Evolutionary conservation across 2,329 filamentous ascomycete species (phyloP).

Genomic region (Aspergillus sp.): DNA sequence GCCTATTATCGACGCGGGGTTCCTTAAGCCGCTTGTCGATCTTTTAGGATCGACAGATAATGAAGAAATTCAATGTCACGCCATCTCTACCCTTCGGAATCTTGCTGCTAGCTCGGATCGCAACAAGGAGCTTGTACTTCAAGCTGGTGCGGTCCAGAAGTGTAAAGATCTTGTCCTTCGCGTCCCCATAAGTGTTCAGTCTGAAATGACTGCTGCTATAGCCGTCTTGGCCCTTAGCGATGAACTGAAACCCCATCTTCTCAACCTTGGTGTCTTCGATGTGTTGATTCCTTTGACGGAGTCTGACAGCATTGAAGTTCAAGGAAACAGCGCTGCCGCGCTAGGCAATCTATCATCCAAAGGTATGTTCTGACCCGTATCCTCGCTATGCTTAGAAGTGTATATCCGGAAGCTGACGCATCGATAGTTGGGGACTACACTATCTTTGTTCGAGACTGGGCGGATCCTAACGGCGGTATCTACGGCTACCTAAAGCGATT

Average conservation of each 20-base stretch:
- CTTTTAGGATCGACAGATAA: conserved; percentile 93
- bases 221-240: conserved; percentile 94
- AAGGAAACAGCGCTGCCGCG: conserved; percentile 95
- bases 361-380: conserved; percentile 57
- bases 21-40: conserved; percentile 89
- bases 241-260: conserved; percentile 85
- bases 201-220: conserved; percentile 99
- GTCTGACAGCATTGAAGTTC: conserved; percentile 94
- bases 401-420: conserved; percentile 23
- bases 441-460: conserved; percentile 94
- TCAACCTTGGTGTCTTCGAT: conserved; percentile 92
- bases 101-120: conserved; percentile 94
- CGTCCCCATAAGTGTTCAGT: conserved; percentile 91
- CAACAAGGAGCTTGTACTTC: conserved; percentile 96
- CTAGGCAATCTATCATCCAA: conserved; percentile 96
- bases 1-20: conserved; percentile 96
- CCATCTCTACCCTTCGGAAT: conserved; percentile 94
- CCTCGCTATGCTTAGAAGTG: neutral
- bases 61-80: conserved; percentile 98
- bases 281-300: conserved; percentile 93
- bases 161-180: conserved; percentile 96
- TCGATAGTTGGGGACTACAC: conserved; percentile 85
- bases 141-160: conserved; percentile 95
- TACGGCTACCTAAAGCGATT: conserved; percentile 94
- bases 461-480: conserved; percentile 86